phyloP scores from a whole-genome alignment of 169 alveolate genomes.

The Cryptosporidium andersoni region DNA sequence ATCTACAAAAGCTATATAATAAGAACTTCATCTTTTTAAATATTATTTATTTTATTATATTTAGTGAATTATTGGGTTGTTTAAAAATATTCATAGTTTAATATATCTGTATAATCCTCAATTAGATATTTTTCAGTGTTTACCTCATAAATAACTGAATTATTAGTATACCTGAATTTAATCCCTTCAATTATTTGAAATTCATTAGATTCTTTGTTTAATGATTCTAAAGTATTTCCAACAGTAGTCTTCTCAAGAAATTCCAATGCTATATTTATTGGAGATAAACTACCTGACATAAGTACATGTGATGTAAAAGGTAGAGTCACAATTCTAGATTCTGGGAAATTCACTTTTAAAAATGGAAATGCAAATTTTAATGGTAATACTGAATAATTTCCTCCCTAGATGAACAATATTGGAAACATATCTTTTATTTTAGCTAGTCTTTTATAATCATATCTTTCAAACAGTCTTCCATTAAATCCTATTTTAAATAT shows the following conservation, averaged over 20 bases:
- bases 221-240: background rate
- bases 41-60: too few species aligned
- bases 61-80: too few species aligned
- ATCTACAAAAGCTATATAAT: too few species aligned
- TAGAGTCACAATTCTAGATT: conserved; percentile 23
- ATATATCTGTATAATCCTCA: too few species aligned
- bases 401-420: conserved; percentile 44
- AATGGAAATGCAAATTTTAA: conserved; percentile 20
- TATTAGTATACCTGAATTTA: too few species aligned
- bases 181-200: too few species aligned
- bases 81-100: too few species aligned
- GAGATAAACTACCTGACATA: background rate
- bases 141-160: too few species aligned
- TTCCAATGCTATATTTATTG: conserved; percentile 5
- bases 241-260: background rate
- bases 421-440: background rate
- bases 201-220: background rate
- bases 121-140: too few species aligned
- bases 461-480: conserved; percentile 5
- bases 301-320: conserved; percentile 33
- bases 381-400: conserved; percentile 17
- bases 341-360: background rate
- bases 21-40: too few species aligned
- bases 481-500: conserved; percentile 12
- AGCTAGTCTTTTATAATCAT: conserved; percentile 4